phyloP scores from a whole-genome alignment of 768 basidiomycete genomes.

The Lactifluus hygrophoroides region DNA sequence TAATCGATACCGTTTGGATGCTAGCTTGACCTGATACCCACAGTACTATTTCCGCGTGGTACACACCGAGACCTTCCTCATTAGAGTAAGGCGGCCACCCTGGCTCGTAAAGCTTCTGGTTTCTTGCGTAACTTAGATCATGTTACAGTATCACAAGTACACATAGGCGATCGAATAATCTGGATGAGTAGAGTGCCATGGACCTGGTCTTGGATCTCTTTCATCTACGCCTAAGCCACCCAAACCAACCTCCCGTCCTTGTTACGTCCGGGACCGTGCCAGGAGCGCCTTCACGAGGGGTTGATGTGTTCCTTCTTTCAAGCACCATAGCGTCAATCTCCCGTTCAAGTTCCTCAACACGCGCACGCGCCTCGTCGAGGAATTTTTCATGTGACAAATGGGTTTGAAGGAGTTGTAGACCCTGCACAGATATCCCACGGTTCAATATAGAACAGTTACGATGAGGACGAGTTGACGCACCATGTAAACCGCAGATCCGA shows the following conservation, averaged over 20 bases:
- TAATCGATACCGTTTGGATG: conserved; percentile 8
- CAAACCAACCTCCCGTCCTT: background rate
- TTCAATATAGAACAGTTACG: conserved; percentile 1
- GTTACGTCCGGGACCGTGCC: background rate
- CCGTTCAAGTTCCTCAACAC: conserved; percentile 47
- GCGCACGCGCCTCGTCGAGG: conserved; percentile 50
- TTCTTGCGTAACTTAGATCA: background rate
- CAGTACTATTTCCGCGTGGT: background rate
- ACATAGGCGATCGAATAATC: background rate
- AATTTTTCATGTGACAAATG: conserved; percentile 64
- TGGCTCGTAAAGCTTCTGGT: background rate
- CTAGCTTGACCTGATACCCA: background rate
- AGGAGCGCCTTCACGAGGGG: background rate
- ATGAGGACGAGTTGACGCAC: conserved; percentile 32
- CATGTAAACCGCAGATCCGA: conserved; percentile 74
- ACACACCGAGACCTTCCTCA: background rate
- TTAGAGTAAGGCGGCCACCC: background rate
- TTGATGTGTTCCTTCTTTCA: background rate
- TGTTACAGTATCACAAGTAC: background rate
- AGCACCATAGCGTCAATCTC: conserved; percentile 38
- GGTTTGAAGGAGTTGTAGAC: conserved; percentile 53
- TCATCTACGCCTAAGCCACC: background rate
- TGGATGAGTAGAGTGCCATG: background rate
- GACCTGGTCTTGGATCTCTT: background rate
- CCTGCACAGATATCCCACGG: conserved; percentile 29